Base-by-base conservation (phyloP, 2,329 filamentous ascomycete genomes). In the Beauveria rudraprayagi region DNA sequence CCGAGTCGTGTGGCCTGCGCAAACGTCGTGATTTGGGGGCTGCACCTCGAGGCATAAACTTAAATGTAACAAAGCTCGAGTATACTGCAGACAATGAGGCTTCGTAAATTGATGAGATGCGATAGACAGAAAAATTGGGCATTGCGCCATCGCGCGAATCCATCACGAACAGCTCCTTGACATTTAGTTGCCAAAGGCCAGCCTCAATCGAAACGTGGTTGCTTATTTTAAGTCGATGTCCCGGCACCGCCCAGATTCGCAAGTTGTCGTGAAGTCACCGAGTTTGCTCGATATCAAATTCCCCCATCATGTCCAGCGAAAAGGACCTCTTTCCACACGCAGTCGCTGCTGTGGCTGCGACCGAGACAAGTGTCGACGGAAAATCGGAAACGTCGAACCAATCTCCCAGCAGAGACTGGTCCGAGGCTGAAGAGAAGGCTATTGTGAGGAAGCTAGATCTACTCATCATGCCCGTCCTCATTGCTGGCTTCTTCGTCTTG, bases 401-500 rank as follows among this genome's bases (percentile, higher is more conserved):
- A 16, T 11, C n/a, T 14, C 30, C 5, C 30, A 24, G 30, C 50
- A 24, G 30, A 10, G 50, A 52, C n/a, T 52, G 30, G 50, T 52
- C 50, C 1, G 30, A 52, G 28, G n/a, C 28, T 22, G 50, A 52
- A 16, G 50, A 52, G 30, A 37, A 16, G 28, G 50, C 50, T 22
- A 52, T 52, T 5, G 50, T 52, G n/a, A 22, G n/a, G 30, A 52
- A 52, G 19, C 30, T 52, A 10, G 50, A 52, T 6, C 14, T 52
- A 3, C 50, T 52, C n/a, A 22, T 52, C 1, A 72, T 80, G 24
- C 77, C 75, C 0, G 67, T 80, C 0, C 71, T 80, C 4, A 71
- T 76, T 22, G 66, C 79, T 0, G 77, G 75, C 0, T 73, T 80
- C n/a, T 73, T 78, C 5, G 50, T 52, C 30, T 24, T 52, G 50